Evolutionary conservation across 257 asterid species (phyloP), one percentile per base, ranked within the genome.

Genomic region (Solanum ossicruentum): DNA sequence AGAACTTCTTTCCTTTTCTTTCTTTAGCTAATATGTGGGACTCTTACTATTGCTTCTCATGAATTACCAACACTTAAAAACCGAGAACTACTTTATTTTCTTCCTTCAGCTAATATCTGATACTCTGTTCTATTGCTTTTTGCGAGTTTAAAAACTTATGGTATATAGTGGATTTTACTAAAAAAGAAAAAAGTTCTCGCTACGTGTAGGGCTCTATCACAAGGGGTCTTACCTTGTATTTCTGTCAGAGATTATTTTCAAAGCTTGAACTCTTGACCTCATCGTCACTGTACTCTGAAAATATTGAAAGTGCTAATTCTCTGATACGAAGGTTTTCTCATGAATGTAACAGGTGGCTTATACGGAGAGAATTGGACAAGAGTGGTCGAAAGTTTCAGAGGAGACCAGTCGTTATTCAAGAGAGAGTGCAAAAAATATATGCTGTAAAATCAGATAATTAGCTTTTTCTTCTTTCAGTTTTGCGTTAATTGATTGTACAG

Each of bases 321-420:
- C 87, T 82, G 60, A 81, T 84, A 67, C 72, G 58, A 52, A 18
- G 63, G 73, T 84, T 85, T 80, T 82, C 73, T 41, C 66, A 61
- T 63, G 85, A 84, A 47, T n/a, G 26, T 85, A 86, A 41, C 93
- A 97, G 99, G 97, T 94, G 83, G 65, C 93, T 43, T 93, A 92
- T 77, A 86, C 88, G 84, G 98, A 95, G 89, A 95, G 90, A 85
- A 93, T 95, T 36, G 98, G 87, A 54, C 89, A 45, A 12, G 99
- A 95, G 90, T 97, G 99, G 99, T 84, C 87, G 81, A 94, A 92
- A 88, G 98, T 92, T 84, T 97, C 94, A 12, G 98, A 92, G 85
- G 98, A 94, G 90, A 95, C 96, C 9, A 80, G 89, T 80, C 91
- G 89, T 85, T 95, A 95, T 51, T 90, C 92, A 13, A 91, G 89